These are phyloP conservation scores for Psilocybe tampanensis DNA, from an alignment of 768 basidiomycete genomes.

Conservation along the genomic window DNA sequence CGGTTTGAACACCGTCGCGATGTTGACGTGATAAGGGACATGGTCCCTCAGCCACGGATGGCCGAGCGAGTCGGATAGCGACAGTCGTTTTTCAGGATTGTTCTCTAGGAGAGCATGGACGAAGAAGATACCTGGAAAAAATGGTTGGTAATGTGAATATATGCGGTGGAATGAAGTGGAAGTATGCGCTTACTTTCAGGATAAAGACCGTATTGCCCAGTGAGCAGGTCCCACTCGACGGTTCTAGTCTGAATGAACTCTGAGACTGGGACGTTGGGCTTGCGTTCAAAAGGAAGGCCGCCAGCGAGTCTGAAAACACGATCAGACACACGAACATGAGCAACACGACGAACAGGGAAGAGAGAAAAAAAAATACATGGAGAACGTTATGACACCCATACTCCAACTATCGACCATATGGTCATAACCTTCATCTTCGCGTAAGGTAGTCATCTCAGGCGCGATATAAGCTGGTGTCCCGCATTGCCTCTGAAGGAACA, in stretches of 20 bases:
- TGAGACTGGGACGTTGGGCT: too few species aligned
- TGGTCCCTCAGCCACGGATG: background rate
- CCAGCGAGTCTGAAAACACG: background rate
- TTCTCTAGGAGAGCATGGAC: background rate
- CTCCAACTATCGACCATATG: constrained; percentile 1
- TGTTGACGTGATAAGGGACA: background rate
- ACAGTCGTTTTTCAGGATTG: background rate
- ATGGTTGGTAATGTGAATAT: too few species aligned
- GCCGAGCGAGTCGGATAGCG: background rate
- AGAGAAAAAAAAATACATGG: background rate
- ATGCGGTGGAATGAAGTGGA: background rate
- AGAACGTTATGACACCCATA: background rate
- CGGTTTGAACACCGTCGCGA: background rate
- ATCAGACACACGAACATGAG: background rate
- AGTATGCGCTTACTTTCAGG: background rate
- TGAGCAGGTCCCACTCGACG: background rate
- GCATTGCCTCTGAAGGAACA: background rate
- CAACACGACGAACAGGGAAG: too few species aligned
- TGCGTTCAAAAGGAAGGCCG: background rate
- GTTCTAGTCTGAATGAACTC: background rate
- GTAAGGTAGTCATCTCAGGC: background rate
- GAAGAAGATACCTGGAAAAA: background rate
- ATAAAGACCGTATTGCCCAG: background rate
- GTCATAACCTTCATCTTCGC: background rate
- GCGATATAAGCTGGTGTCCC: background rate